A percentile compares a stretch with the other conserved stretches of the same genome.
Conservation (phyloP, 2,329 filamentous ascomycete genomes). For the Dothidotthia symphoricarpi region DNA sequence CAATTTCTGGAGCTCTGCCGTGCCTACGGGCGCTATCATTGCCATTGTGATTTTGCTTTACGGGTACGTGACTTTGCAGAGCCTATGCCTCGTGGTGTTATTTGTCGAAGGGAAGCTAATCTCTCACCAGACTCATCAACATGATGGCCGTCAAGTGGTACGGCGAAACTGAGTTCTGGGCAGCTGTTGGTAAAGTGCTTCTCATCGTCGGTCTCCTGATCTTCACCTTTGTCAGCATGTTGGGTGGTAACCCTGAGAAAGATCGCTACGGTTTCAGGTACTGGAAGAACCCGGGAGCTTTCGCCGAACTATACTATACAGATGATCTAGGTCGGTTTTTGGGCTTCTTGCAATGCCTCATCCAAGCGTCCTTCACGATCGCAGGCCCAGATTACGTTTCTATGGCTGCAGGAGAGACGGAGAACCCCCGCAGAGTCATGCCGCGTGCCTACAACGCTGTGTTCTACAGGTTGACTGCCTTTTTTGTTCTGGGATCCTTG, state of each 20-base stretch:
- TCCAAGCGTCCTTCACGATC: constrained; percentile 55
- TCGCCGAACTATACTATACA: constrained; percentile 62
- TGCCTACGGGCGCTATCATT: constrained; percentile 62
- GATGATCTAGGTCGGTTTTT: constrained; percentile 70
- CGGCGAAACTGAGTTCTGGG: constrained; percentile 66
- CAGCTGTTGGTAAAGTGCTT: constrained; percentile 59
- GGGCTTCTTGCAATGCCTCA: constrained; percentile 74
- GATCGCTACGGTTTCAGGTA: constrained; percentile 49
- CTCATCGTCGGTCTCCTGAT: constrained; percentile 49
- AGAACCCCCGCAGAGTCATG: constrained; percentile 53
- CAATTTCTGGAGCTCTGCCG: constrained; percentile 51
- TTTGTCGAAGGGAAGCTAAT: constrained; percentile 10
- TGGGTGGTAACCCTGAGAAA: constrained; percentile 73
- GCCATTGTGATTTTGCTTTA: constrained; percentile 59
- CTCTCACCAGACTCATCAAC: constrained; percentile 56
- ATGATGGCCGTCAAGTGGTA: constrained; percentile 57
- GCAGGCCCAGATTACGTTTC: constrained; percentile 51
- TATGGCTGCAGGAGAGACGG: constrained; percentile 51
- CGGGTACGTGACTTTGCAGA: constrained; percentile 48
- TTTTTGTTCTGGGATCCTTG: constrained; percentile 74
- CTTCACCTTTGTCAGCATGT: constrained; percentile 75
- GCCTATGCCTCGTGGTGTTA: background rate
- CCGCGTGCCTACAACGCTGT: constrained; percentile 75
- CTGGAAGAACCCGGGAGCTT: constrained; percentile 64
- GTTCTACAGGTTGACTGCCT: constrained; percentile 72